phyloP scores from a whole-genome alignment of 371 early-diverging fungal genomes.

The Coemansia sp. region DNA sequence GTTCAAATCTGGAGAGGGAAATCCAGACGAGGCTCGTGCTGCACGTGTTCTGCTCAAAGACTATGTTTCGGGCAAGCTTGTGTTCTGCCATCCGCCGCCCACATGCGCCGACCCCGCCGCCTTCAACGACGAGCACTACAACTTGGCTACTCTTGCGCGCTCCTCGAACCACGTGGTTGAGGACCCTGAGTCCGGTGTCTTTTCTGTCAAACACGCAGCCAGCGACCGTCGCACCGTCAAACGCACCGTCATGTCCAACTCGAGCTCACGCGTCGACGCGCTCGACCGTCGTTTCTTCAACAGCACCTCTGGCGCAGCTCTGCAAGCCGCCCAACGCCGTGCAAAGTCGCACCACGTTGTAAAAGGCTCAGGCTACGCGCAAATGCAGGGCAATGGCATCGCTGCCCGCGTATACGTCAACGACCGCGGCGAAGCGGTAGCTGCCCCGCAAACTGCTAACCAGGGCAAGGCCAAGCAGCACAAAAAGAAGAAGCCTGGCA shows the following conservation, averaged over 20 bases:
- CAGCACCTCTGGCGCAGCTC: constrained; percentile 50
- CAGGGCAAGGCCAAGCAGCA: constrained; percentile 64
- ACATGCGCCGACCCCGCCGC: constrained; percentile 42
- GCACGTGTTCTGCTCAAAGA: constrained; percentile 95
- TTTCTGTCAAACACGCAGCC: constrained; percentile 42
- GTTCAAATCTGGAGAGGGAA: constrained; percentile 88
- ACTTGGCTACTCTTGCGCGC: constrained; percentile 58
- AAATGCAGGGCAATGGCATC: constrained; percentile 20
- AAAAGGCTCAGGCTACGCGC: constrained; percentile 32
- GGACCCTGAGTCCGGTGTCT: constrained; percentile 7
- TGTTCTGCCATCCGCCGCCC: constrained; percentile 87
- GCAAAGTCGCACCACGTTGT: constrained; percentile 35
- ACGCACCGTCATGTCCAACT: constrained; percentile 49
- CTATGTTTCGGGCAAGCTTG: constrained; percentile 82
- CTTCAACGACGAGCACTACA: constrained; percentile 79
- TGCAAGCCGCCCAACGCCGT: constrained; percentile 52
- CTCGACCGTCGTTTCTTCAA: constrained; percentile 68
- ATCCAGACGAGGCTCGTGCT: constrained; percentile 96
- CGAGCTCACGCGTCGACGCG: constrained; percentile 58
- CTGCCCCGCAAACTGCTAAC: constrained; percentile 5
- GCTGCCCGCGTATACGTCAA: constrained; percentile 29
- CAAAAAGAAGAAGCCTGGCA: constrained; percentile 79
- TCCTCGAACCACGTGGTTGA: constrained; percentile 43
- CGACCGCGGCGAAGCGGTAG: constrained; percentile 27
- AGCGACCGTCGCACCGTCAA: constrained; percentile 49